Conservation (phyloP, 352 stramenopile species). For the Phytophthora fragariaefolia region DNA sequence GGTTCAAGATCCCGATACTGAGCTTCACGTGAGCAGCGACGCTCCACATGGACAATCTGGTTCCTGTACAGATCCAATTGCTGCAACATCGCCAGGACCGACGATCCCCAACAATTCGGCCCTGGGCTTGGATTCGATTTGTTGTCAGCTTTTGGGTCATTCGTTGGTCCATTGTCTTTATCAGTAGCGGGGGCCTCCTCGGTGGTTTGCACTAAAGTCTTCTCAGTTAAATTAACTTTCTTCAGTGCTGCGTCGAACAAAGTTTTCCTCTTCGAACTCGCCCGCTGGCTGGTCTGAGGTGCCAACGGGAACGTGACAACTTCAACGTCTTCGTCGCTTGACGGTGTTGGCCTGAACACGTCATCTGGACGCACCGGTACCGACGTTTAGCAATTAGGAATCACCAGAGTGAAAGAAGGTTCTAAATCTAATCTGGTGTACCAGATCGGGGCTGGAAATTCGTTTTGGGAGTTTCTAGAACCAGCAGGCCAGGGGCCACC, state of each 20-base stretch:
- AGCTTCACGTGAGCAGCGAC: constrained; percentile 47
- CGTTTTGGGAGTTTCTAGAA: constrained; percentile 31
- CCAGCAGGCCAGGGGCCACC: constrained; percentile 57
- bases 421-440: not conserved
- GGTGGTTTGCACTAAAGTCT: not conserved
- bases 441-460: constrained; percentile 2
- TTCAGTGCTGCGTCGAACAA: constrained; percentile 62
- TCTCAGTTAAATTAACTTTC: constrained; percentile 7
- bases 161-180: not conserved
- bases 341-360: constrained; percentile 39
- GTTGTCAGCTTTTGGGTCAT: not conserved
- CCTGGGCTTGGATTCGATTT: constrained; percentile 9
- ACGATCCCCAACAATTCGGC: constrained; percentile 38
- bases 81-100: constrained; percentile 56
- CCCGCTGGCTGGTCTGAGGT: constrained; percentile 66
- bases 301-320: constrained; percentile 66
- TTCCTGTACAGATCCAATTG: constrained; percentile 64
- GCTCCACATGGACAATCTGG: constrained; percentile 88
- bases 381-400: too few species aligned
- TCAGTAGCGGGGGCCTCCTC: not conserved
- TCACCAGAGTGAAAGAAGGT: too few species aligned
- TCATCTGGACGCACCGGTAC: too few species aligned
- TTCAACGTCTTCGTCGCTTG: constrained; percentile 44
- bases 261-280: constrained; percentile 58
- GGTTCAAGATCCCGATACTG: constrained; percentile 45